phyloP scores from a whole-genome alignment of 805 yeast species.

The Saccharomyces eubayanus region DNA sequence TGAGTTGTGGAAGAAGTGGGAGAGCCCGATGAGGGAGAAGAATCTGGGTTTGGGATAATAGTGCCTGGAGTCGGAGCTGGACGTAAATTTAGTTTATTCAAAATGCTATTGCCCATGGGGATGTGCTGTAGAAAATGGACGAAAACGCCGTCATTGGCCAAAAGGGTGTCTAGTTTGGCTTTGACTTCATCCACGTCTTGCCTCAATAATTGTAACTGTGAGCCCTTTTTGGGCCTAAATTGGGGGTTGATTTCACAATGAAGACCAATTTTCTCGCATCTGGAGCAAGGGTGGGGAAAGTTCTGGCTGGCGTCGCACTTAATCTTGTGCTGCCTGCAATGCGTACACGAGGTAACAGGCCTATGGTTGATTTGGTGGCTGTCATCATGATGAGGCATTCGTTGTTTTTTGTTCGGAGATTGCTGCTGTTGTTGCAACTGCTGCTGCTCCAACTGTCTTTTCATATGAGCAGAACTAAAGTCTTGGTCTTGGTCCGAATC shows the following conservation, averaged over 20 bases:
- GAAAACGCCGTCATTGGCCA: conserved; percentile 57
- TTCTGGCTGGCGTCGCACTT: conserved; percentile 84
- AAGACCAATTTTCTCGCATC: conserved; percentile 74
- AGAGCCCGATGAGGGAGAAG: conserved; percentile 5
- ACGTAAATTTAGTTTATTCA: background rate
- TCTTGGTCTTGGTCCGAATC: background rate
- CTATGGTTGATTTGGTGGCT: conserved; percentile 40
- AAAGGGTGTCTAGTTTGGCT: conserved; percentile 57
- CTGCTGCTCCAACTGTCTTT: background rate
- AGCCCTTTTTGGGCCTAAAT: conserved; percentile 85
- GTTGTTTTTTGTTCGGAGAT: background rate
- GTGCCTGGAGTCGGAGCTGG: background rate
- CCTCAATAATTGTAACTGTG: conserved; percentile 74
- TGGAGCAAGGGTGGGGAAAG: conserved; percentile 70
- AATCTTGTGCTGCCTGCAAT: conserved; percentile 90
- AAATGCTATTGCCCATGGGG: conserved; percentile 15
- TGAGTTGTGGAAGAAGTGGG: conserved; percentile 3
- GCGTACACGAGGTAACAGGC: conserved; percentile 89
- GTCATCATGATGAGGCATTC: background rate
- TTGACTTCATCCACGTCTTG: conserved; percentile 79
- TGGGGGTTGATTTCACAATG: conserved; percentile 86
- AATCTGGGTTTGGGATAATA: conserved; percentile 3
- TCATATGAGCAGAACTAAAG: background rate
- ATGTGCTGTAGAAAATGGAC: conserved; percentile 47
- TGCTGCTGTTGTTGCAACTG: background rate